Evolutionary conservation across 2,329 filamentous ascomycete genomes (phyloP), one percentile per base, ranked within the genome.

Genomic region (Cadophora malorum): DNA sequence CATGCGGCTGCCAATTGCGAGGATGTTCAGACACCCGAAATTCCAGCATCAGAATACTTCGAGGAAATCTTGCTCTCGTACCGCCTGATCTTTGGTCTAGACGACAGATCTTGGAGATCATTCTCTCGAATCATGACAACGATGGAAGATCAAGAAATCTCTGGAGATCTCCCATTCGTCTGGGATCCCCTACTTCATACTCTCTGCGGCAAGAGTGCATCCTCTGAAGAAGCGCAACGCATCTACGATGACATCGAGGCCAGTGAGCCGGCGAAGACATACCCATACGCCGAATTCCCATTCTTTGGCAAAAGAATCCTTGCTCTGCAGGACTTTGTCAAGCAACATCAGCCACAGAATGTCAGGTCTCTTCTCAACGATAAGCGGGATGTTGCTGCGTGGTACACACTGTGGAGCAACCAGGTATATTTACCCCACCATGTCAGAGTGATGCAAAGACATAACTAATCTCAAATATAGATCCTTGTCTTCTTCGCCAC

Each of bases 41-140:
- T 45, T n/a, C 21, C 58, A 14, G 14, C 35, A n/a, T 38, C 38
- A 19, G 38, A 45, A 10, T 47, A 61, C 38, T 47, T 41, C 35
- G 33, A 67, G 21, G 19, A 53, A 23, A 53, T 35, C 10, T 28
- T 69, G 5, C 23, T 69, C 3, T 21, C 21, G 4, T 74, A 73
- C 50, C 71, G 72, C n/a, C 59, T 74, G 12, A 64, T 74, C 14
- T 74, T 74, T 28, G 66, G 67, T 3, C 71, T 72, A 55, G 68
- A 68, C 41, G 12, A 63, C 1, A 19, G 45, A 19, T 53, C 50
- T 12, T 53, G 50, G 50, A 16, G 23, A 31, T 23, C 50, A 4
- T 73, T 72, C 66, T 35, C 25, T 8, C 25, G 25, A 45, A 45
- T 45, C 50, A 53, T 53, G 50, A 31, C 23, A 2, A 31, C 53